Evolutionary conservation across 495 filamentous ascomycete genomes (phyloP), one percentile per base, ranked within the genome.

Genomic region (Tuber aestivum): DNA sequence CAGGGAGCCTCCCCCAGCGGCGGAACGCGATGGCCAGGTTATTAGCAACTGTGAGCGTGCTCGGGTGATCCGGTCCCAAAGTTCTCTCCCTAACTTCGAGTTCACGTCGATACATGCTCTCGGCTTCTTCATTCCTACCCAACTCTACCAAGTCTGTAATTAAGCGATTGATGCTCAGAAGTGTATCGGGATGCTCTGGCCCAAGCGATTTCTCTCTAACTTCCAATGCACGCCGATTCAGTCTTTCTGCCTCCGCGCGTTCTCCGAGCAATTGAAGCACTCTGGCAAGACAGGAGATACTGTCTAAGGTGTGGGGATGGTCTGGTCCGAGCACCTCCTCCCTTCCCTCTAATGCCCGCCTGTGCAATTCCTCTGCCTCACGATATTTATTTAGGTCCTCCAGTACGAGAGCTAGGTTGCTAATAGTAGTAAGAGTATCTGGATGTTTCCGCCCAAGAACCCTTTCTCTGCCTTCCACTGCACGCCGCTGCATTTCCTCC

Each of bases 281-380:
- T 2, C 3, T 8, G 7, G 77, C 77, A 14, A 78, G 68, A 61
- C 48, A 75, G 48, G 65, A 41, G 14, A 78, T 32, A 20, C 61
- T 72, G 18, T 42, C 10, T 9, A 78, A 68, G 75, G 32, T 76
- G 38, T 7, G 45, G 21, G 78, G 77, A 80, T 85, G 82, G 38
- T 83, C 75, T 68, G 70, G 70, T 20, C 83, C 83, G 23, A 83
- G 76, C 32, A 79, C 77, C 65, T 79, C 73, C 74, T 84, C 81
- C 16, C 82, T 50, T 71, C 81, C 69, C 21, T 79, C 76, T 32
- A 86, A 75, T 20, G 77, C 71, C 21, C 73, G 74, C 37, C 77
- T 77, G 69, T 83, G 72, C 21, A 83, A 41, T n/a, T 68, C n/a
- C 48, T 85, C 84, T 0, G 85, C 84, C 40, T 86, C 84, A 44